Conservation (phyloP, 148 eudicot genomes). For the Silene conica region DNA sequence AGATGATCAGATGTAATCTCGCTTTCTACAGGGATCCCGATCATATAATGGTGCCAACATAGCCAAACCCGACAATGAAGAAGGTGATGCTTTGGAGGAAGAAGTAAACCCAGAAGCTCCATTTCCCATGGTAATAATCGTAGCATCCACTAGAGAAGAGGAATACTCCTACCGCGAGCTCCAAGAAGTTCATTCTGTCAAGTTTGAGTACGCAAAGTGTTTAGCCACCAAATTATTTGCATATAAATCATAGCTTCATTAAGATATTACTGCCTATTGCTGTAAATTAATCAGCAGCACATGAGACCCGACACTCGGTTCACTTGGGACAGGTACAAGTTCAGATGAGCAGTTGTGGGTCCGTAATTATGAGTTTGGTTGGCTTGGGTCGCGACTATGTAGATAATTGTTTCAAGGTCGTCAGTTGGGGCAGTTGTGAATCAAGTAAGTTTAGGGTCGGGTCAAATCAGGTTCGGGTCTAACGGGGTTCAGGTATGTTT, state of each 20-base stretch:
- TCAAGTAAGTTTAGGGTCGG: neutral
- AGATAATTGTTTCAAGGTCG: no score
- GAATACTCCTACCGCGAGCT: slow-evolving; percentile 73
- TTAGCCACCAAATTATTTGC: neutral
- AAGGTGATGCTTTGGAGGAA: slow-evolving; percentile 83
- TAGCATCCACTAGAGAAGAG: slow-evolving; percentile 73
- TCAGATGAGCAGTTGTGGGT: no score
- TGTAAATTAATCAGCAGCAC: no score
- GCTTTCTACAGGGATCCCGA: slow-evolving; percentile 2
- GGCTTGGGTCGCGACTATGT: no score
- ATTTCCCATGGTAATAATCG: slow-evolving; percentile 66
- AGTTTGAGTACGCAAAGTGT: neutral
- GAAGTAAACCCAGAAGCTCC: slow-evolving; percentile 77
- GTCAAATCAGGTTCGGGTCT: neutral
- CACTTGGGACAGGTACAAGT: no score
- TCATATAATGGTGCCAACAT: slow-evolving; percentile 75
- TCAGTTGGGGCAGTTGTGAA: no score
- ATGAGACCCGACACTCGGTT: no score
- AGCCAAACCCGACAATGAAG: slow-evolving; percentile 83
- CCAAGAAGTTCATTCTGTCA: slow-evolving; percentile 65
- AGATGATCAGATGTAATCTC: neutral
- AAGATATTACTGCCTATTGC: no score
- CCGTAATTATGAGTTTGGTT: no score
- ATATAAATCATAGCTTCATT: no score
- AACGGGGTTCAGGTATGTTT: no score